Evolutionary conservation across 495 filamentous ascomycete genomes (phyloP).

Genomic region (Xeromyces bisporus): DNA sequence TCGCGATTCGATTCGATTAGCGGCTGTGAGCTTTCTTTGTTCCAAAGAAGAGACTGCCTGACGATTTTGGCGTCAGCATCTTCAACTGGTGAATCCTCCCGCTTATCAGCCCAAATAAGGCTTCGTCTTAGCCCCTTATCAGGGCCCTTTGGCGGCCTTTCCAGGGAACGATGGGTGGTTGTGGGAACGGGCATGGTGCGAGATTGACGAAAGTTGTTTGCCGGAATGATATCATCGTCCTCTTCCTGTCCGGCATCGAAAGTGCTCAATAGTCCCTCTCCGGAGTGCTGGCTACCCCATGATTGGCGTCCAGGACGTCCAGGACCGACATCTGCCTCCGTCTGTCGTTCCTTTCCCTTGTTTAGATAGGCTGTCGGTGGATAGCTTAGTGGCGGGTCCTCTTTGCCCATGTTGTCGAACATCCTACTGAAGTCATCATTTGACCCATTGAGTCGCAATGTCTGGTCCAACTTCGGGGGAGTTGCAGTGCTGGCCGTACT

Average conservation of each 20-base stretch:
- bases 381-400: conserved; percentile 9
- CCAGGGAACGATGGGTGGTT: conserved; percentile 22
- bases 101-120: conserved; percentile 26
- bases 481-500: conserved; percentile 49
- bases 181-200: conserved; percentile 10
- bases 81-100: conserved; percentile 30
- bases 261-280: conserved; percentile 40
- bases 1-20: conserved; percentile 11
- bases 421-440: conserved; percentile 51
- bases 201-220: neutral
- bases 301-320: conserved; percentile 21
- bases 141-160: conserved; percentile 12
- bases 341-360: no score
- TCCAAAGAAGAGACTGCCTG: conserved; percentile 37
- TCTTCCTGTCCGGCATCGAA: conserved; percentile 3
- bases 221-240: conserved; percentile 1
- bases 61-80: conserved; percentile 57
- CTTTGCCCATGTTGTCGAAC: conserved; percentile 45
- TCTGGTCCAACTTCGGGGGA: conserved; percentile 47
- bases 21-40: conserved; percentile 18
- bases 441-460: conserved; percentile 32
- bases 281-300: conserved; percentile 50
- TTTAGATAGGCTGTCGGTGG: no score
- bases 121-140: conserved; percentile 32
- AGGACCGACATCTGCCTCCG: no score